These are phyloP conservation scores for Psilocybe cyanescens DNA, from an alignment of 768 basidiomycete genomes.

Conservation along the genomic window DNA sequence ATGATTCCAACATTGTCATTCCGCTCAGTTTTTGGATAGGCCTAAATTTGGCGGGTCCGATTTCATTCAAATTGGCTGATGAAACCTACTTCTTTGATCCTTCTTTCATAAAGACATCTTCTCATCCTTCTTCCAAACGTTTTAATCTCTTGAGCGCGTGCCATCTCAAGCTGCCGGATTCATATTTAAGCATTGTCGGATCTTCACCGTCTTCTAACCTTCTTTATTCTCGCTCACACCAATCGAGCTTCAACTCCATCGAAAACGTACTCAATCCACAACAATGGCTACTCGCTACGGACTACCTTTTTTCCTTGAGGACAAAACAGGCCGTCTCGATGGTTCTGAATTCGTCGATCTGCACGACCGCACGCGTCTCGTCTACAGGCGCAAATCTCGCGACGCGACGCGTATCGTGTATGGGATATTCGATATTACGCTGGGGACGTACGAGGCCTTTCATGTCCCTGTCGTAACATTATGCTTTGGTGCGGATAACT, in stretches of 20 bases:
- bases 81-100: not conserved
- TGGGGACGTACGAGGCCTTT: constrained; percentile 25
- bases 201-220: not conserved
- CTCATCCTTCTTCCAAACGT: not conserved
- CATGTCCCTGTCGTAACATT: constrained; percentile 48
- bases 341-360: constrained; percentile 67
- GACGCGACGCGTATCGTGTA: constrained; percentile 47
- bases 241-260: not conserved
- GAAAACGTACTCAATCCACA: not conserved
- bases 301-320: constrained; percentile 67
- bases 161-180: not conserved
- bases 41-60: not conserved
- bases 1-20: not conserved
- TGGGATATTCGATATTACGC: constrained; percentile 52
- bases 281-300: constrained; percentile 37
- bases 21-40: not conserved
- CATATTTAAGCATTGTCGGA: not conserved
- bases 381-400: constrained; percentile 50
- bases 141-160: too few species aligned
- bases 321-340: constrained; percentile 55
- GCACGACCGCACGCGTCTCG: constrained; percentile 59
- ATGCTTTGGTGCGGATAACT: constrained; percentile 51
- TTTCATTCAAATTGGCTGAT: not conserved
- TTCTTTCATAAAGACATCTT: not conserved
- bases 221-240: not conserved